These are phyloP conservation scores for Cystobasidium slooffiae DNA, from an alignment of 1,284 basidiomycete species.

Conservation along the genomic window DNA sequence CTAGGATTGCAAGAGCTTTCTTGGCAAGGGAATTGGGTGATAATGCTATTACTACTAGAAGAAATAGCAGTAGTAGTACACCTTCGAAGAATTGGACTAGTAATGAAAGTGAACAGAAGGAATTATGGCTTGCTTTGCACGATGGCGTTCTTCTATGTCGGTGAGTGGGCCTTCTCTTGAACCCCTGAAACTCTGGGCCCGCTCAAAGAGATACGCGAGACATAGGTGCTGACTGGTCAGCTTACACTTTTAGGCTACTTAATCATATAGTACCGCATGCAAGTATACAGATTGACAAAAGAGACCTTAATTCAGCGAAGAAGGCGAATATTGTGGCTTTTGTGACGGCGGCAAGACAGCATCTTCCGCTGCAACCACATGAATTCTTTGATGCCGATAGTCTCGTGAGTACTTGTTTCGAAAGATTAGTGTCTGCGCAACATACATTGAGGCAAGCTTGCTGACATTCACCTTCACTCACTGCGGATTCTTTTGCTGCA, in stretches of 20 bases:
- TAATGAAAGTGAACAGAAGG: slow-evolving; percentile 67
- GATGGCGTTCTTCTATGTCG: slow-evolving; percentile 87
- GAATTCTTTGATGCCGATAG: slow-evolving; percentile 73
- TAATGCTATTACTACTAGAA: slow-evolving; percentile 7
- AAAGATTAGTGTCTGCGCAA: too few relatives aligned
- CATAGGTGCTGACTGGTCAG: background rate
- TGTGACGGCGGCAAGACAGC: slow-evolving; percentile 64
- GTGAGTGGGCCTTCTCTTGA: slow-evolving; percentile 61
- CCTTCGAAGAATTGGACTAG: slow-evolving; percentile 22
- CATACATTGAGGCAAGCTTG: too few relatives aligned
- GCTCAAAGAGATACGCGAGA: too few relatives aligned
- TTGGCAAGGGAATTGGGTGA: slow-evolving; percentile 35
- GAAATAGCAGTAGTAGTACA: background rate
- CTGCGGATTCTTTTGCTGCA: too few relatives aligned
- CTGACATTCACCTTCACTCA: too few relatives aligned
- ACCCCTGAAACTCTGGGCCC: too few relatives aligned
- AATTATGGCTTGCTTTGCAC: slow-evolving; percentile 72
- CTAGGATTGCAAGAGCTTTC: slow-evolving; percentile 37
- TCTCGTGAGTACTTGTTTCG: too few relatives aligned
- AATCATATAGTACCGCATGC: slow-evolving; percentile 70
- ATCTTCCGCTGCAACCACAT: slow-evolving; percentile 66
- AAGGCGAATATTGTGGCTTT: slow-evolving; percentile 74
- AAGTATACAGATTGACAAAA: slow-evolving; percentile 67
- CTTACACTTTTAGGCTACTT: slow-evolving; percentile 63
- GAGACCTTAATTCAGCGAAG: slow-evolving; percentile 69